Conservation (phyloP, 345 rosid species). For the Draba incana region DNA sequence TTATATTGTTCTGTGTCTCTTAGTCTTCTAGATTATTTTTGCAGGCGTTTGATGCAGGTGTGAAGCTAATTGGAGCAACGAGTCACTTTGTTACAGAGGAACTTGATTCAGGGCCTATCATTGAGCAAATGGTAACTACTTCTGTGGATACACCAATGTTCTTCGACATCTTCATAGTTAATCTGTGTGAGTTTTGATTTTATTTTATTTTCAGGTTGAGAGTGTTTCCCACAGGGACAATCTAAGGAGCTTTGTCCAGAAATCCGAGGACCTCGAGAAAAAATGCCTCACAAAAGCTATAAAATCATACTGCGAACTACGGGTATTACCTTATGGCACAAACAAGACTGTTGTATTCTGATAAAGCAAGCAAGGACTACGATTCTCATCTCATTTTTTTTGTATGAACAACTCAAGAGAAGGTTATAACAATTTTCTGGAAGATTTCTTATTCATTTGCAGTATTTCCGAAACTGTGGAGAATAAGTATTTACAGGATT, state of each 20-base stretch:
- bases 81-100: conserved; percentile 93
- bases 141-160: conserved; percentile 10
- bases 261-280: conserved; percentile 93
- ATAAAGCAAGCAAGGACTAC: conserved; percentile 18
- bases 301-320: conserved; percentile 81
- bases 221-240: conserved; percentile 92
- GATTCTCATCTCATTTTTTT: conserved; percentile 26
- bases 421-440: conserved; percentile 15
- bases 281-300: conserved; percentile 83
- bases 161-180: conserved; percentile 14
- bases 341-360: conserved; percentile 82
- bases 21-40: conserved; percentile 48
- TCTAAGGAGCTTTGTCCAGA: conserved; percentile 72
- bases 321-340: conserved; percentile 72
- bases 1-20: conserved; percentile 2
- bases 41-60: conserved; percentile 97
- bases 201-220: conserved; percentile 75
- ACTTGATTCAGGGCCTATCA: conserved; percentile 93
- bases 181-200: conserved; percentile 23
- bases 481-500: conserved; percentile 24
- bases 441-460: conserved; percentile 29
- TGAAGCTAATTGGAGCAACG: conserved; percentile 92
- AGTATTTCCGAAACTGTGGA: conserved; percentile 21
- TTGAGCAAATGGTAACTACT: conserved; percentile 83
- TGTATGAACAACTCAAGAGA: conserved; percentile 16